Conservation (phyloP, 345 rosid species). For the Populus pruinosa region DNA sequence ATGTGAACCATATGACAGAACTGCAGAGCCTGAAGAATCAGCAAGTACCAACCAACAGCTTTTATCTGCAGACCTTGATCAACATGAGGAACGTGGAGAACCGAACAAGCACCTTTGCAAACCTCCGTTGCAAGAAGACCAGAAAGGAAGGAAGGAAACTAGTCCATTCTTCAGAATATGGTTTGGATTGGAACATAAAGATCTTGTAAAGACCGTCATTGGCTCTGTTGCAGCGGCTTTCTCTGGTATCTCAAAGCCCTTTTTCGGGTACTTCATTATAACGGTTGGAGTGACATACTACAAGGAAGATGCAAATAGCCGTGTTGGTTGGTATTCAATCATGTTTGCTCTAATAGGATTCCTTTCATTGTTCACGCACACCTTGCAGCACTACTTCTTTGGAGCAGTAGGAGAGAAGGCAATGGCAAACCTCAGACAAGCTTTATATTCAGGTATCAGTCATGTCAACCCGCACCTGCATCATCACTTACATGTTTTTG, state of each 20-base stretch:
- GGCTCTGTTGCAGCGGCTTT: slow-evolving; percentile 60
- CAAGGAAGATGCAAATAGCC: slow-evolving; percentile 27
- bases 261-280: slow-evolving; percentile 57
- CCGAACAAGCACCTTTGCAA: slow-evolving; percentile 2
- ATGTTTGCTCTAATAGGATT: slow-evolving; percentile 44
- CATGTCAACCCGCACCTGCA: neutral
- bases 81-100: slow-evolving; percentile 9
- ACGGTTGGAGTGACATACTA: slow-evolving; percentile 57
- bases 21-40: slow-evolving; percentile 16
- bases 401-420: slow-evolving; percentile 68
- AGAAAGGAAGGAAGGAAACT: slow-evolving; percentile 5
- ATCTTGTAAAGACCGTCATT: slow-evolving; percentile 33
- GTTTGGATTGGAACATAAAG: slow-evolving; percentile 42
- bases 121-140: slow-evolving; percentile 19
- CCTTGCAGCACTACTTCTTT: slow-evolving; percentile 62
- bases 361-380: slow-evolving; percentile 48
- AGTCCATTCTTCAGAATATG: slow-evolving; percentile 53
- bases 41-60: slow-evolving; percentile 6
- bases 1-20: slow-evolving; percentile 21
- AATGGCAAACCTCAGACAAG: slow-evolving; percentile 51
- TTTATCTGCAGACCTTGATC: slow-evolving; percentile 12
- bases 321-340: slow-evolving; percentile 46
- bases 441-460: slow-evolving; percentile 50
- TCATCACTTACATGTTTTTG: neutral
- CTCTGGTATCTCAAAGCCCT: slow-evolving; percentile 66